Conservation (phyloP, 495 filamentous ascomycete species). For the Filosporella fistucella region DNA sequence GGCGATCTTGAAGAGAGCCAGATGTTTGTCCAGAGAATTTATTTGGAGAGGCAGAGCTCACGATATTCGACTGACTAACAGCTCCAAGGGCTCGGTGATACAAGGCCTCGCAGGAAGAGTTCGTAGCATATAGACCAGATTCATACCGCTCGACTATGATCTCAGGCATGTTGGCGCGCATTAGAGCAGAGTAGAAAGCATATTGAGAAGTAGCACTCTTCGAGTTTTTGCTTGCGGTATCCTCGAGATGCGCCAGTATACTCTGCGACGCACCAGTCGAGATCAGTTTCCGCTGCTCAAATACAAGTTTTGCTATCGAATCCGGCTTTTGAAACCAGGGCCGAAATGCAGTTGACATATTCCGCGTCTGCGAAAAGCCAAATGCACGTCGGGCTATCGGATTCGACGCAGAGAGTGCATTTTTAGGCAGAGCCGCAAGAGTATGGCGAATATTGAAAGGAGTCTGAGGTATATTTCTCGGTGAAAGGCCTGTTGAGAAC, state of each 20-base stretch:
- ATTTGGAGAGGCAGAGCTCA: constrained; percentile 24
- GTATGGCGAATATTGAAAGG: constrained; percentile 25
- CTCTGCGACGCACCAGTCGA: constrained; percentile 33
- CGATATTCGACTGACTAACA: constrained; percentile 50
- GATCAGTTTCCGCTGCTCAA: constrained; percentile 18
- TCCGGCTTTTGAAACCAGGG: constrained; percentile 12
- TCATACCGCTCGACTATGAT: constrained; percentile 88
- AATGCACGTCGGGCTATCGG: constrained; percentile 29
- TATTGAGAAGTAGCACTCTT: constrained; percentile 81
- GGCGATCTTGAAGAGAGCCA: constrained; percentile 45
- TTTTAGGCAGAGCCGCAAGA: constrained; percentile 26
- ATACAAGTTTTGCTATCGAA: constrained; percentile 16
- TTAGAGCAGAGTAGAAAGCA: constrained; percentile 87
- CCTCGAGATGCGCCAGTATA: constrained; percentile 57
- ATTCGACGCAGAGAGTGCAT: constrained; percentile 30
- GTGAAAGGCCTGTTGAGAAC: constrained; percentile 10
- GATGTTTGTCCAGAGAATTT: not conserved
- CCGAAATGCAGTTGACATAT: constrained; percentile 17
- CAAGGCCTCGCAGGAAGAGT: constrained; percentile 62
- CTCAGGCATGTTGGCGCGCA: constrained; percentile 85
- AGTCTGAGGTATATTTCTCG: constrained; percentile 3
- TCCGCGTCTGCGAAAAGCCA: constrained; percentile 9
- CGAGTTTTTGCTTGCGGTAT: constrained; percentile 87
- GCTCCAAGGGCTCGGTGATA: constrained; percentile 72
- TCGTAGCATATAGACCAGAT: constrained; percentile 77